phyloP scores from a whole-genome alignment of 208 protist species.

The Trypanosomatidae sp. region DNA sequence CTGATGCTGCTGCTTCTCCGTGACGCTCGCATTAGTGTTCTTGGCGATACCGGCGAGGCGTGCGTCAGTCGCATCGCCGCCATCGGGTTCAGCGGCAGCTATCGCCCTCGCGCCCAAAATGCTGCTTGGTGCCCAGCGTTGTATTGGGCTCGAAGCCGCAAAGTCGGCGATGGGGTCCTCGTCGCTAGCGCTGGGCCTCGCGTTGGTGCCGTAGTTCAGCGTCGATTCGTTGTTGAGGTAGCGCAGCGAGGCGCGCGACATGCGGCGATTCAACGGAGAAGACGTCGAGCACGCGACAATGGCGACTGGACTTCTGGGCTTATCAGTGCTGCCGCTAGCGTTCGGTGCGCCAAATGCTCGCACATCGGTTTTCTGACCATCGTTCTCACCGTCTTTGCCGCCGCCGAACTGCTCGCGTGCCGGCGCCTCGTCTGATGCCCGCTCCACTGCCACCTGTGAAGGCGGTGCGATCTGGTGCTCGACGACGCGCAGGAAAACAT shows the following conservation, averaged over 20 bases:
- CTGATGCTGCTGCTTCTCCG: not conserved
- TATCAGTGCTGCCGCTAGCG: not conserved
- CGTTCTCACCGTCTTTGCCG: not conserved
- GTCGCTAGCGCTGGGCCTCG: conserved; percentile 6
- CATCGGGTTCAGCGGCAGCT: not conserved
- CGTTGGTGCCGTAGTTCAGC: conserved; percentile 21
- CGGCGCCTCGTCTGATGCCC: not conserved
- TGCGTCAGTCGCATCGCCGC: not conserved
- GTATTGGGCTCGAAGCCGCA: not conserved
- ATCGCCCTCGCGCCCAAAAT: not conserved
- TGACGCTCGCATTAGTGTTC: conserved; percentile 1
- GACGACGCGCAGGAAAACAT: conserved; percentile 69
- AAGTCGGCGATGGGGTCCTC: not conserved
- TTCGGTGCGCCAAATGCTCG: not conserved
- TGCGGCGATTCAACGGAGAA: conserved; percentile 12
- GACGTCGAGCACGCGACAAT: not conserved
- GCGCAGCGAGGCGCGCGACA: conserved; percentile 25
- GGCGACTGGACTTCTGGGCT: not conserved
- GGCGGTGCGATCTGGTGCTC: conserved; percentile 18
- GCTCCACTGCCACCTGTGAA: not conserved
- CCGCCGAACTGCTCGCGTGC: not conserved
- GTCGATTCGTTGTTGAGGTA: conserved; percentile 16
- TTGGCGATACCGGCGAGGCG: not conserved
- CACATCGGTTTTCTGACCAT: not conserved
- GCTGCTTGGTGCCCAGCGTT: not conserved